Base-by-base conservation (phyloP, 306 rosid species). In the Leucaena leucocephala region DNA sequence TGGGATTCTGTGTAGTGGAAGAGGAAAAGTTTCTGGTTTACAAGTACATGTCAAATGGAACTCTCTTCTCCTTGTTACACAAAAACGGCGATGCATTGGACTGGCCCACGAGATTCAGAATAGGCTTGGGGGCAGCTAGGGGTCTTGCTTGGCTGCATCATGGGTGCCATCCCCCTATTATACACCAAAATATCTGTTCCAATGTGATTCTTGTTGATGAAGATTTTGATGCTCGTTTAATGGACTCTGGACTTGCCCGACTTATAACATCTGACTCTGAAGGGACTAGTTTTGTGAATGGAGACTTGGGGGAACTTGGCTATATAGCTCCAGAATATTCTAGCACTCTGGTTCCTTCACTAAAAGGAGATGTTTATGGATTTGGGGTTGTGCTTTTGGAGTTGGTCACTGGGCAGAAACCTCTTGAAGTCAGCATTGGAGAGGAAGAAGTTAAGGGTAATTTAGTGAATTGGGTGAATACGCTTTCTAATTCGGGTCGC, bases 131-230 rank as follows among this genome's bases (percentile, higher is more conserved):
- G 5, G 91, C 96, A 2, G 98, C 99, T 0, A 89, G 97, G 77
- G 99, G 97, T 48, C 97, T 95, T 69, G 94, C 94, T 15, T 93
- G 97, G 97, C 90, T 95, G 85, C 99, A 95, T 81, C 97, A 95
- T 65, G 99, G 98, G 6, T 93, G 96, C 78, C 91, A 95, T 44
- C 98, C 94, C 59, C 94, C 97, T 2, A 90, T 93, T 52, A 84
- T 95, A 78, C 98, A 93, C 68, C 99, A 90, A 79, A 95, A 89
- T 70, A 86, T 93, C 36, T 95, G 97, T 78, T 95, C 99, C 61
- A 90, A 87, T 85, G 98, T 93, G 78, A 89, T 95, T 35, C 92
- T 91, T 63, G 86, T 93, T 1, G 98, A 95, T 5, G 99, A 95
- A 72, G 99, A 95, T 68, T 95, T 88, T 21, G 99, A 95, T 84